Base-by-base conservation (phyloP, 164 flowering plant genomes). In the Kingdonia uniflora region DNA sequence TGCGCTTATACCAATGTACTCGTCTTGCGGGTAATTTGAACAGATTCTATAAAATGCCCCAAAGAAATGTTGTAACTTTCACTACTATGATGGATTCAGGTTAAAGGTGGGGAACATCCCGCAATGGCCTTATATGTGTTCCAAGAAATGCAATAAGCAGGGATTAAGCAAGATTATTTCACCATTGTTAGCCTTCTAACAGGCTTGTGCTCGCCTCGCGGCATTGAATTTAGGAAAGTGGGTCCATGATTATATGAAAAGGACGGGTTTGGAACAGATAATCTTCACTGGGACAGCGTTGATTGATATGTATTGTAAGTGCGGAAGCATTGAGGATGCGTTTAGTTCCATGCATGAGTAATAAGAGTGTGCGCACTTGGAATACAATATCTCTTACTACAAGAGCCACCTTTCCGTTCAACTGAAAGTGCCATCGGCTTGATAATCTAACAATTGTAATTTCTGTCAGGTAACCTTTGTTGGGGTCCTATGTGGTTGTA, bases 241-340 rank as follows among this genome's bases (percentile, higher is more conserved):
- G 62, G 56, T 51, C 1, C 56, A 59, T 51, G 26, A 29, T 42
- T 59, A 43, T 14, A 43, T 44, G 7, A 23, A 20, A 33, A 51
- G 49, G 19, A 45, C 22, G 33, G 50, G 42, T 5, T 2, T 51
- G 22, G 63, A 43, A 33, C 12, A 43, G 7, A 59, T 56, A 1
- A 17, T 29, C 11, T 59, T 51, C 5, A 43, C 14, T 1, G 63
- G 63, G n/a, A 59, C 63, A 11, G 56, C 63, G 1, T 23, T 59
- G 43, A 44, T 59, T 29, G 56, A 59, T 7, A 43, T 59, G 56
- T 59, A 59, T 51, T 59, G 63, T 37, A 51, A 59, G 44, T 52
- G 63, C 51, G 63, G 63, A 16, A 21, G 56, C 16, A 41, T 51
- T 1, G 56, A 51, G 11, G 56, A 44, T 20, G 62, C 55, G 35